Percentiles rank a stretch among this genome's conserved stretches.
These are phyloP conservation scores for Batkoa obscura DNA, from an alignment of 371 early-diverging fungal genomes.

Conservation along the genomic window DNA sequence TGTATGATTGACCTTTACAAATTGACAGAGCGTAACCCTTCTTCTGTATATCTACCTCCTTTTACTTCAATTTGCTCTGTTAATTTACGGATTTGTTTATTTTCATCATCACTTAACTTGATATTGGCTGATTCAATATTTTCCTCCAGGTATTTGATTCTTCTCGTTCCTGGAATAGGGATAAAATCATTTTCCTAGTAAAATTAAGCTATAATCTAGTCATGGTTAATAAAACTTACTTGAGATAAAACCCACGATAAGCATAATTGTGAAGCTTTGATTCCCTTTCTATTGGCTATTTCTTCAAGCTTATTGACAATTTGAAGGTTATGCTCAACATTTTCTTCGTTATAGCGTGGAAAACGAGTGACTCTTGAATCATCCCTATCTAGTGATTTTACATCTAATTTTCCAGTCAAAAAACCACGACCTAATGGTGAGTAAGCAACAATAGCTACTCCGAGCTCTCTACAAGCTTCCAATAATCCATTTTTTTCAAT, in stretches of 20 bases:
- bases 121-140: constrained; percentile 19
- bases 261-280: constrained; percentile 20
- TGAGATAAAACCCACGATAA: constrained; percentile 36
- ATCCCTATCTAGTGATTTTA: constrained; percentile 18
- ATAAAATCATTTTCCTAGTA: constrained; percentile 13
- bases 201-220: not conserved
- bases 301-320: constrained; percentile 23
- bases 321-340: constrained; percentile 27
- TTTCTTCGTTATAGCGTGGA: constrained; percentile 26
- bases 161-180: constrained; percentile 14
- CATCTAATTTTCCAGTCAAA: constrained; percentile 18
- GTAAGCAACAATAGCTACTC: constrained; percentile 24
- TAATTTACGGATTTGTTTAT: constrained; percentile 17
- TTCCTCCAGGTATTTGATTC: constrained; percentile 25
- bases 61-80: constrained; percentile 13
- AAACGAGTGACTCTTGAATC: constrained; percentile 20
- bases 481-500: not conserved
- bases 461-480: constrained; percentile 25
- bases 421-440: constrained; percentile 31
- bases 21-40: too few relatives aligned
- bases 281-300: constrained; percentile 21
- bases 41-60: constrained; percentile 17
- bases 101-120: constrained; percentile 17
- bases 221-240: not conserved
- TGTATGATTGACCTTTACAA: too few relatives aligned